Conservation (phyloP, 495 filamentous ascomycete genomes). For the Aspergillus diversus region DNA sequence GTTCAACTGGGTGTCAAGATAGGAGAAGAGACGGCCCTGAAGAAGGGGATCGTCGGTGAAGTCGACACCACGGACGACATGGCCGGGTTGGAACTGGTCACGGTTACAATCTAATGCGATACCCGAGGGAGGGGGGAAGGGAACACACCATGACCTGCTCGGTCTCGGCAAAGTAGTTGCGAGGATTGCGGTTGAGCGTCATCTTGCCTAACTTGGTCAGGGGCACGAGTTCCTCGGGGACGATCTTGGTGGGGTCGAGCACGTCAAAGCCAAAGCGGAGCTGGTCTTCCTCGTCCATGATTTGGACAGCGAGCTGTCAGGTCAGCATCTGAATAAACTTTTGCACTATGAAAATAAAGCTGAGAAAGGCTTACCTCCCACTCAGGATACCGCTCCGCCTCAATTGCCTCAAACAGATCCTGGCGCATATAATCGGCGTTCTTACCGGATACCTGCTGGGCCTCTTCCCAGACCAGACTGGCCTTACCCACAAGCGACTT, state of each 20-base stretch:
- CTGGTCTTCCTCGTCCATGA: constrained; percentile 69
- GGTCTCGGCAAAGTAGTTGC: constrained; percentile 79
- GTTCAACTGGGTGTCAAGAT: constrained; percentile 76
- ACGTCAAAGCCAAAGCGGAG: constrained; percentile 71
- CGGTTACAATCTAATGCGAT: constrained; percentile 37
- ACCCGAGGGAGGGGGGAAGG: neutral
- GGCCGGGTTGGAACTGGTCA: constrained; percentile 64
- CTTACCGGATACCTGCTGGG: constrained; percentile 67
- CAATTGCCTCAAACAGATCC: constrained; percentile 74
- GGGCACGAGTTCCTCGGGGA: constrained; percentile 73
- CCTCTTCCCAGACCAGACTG: constrained; percentile 75
- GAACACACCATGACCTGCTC: constrained; percentile 67
- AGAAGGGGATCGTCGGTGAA: constrained; percentile 76
- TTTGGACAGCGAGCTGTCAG: constrained; percentile 64
- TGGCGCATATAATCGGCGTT: constrained; percentile 72
- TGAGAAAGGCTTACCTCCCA: constrained; percentile 59
- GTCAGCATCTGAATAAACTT: neutral
- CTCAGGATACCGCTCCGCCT: constrained; percentile 63
- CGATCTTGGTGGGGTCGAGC: constrained; percentile 75
- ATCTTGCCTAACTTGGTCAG: constrained; percentile 67
- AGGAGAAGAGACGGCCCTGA: constrained; percentile 74
- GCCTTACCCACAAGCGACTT: constrained; percentile 69
- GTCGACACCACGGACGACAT: constrained; percentile 71
- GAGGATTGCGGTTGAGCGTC: constrained; percentile 69
- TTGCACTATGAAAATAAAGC: neutral